A percentile compares a stretch with the other conserved stretches of the same genome.
Evolutionary conservation across 345 rosid species (phyloP).

Genomic region (Eucalyptus fibrosa): DNA sequence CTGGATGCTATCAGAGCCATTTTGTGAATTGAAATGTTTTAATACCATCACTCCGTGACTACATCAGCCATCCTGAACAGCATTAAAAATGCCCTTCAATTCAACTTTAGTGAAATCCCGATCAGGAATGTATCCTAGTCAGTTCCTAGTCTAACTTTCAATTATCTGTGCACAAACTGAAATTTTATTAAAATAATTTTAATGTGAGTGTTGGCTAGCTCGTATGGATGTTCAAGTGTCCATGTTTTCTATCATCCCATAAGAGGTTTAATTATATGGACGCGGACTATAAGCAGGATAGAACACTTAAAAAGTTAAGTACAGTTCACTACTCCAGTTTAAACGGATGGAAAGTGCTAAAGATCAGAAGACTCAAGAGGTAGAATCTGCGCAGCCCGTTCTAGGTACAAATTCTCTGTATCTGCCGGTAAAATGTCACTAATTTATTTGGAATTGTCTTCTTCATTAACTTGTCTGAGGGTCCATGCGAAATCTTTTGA

Average conservation of each 20-base stretch:
- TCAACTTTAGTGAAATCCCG: conserved; percentile 72
- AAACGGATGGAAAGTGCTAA: background rate
- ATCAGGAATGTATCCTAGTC: conserved; percentile 73
- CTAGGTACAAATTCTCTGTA: background rate
- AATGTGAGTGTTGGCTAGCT: background rate
- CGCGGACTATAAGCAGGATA: background rate
- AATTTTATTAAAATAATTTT: background rate
- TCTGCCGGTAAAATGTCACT: background rate
- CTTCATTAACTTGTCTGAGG: background rate
- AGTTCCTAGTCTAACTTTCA: background rate
- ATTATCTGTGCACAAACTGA: background rate
- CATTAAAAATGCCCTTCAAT: conserved; percentile 64
- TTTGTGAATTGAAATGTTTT: conserved; percentile 51
- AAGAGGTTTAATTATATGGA: background rate
- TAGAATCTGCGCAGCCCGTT: background rate
- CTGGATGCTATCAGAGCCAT: conserved; percentile 80
- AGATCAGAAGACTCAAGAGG: background rate
- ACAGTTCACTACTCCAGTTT: background rate
- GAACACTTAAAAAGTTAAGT: background rate
- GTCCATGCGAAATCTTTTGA: background rate
- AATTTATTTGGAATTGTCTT: background rate
- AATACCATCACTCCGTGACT: conserved; percentile 47
- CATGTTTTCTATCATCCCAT: background rate
- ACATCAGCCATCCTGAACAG: conserved; percentile 76
- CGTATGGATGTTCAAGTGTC: background rate